Evolutionary conservation across 2,329 filamentous ascomycete genomes (phyloP), one percentile per base, ranked within the genome.

Genomic region (Colletotrichum euphorbiae): DNA sequence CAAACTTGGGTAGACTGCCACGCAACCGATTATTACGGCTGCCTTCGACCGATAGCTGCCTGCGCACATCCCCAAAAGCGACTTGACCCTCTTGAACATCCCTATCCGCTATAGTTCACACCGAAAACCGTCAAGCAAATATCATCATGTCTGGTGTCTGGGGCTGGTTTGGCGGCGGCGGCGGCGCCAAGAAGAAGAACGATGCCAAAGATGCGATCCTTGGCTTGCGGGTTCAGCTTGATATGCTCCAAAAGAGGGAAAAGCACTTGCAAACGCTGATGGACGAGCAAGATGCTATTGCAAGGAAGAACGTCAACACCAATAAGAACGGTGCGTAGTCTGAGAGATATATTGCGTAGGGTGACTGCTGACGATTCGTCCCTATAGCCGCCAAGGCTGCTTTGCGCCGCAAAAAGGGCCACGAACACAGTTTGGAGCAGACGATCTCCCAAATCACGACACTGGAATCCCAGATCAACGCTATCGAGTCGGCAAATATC

Each of bases 161-260:
- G 91, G 89, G 91, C 83, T 98, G 94, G 93, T 97, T 98, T 79
- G 94, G 95, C 81, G 93, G 93, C 76, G 89, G 88, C 73, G 88
- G 89, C 75, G 90, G 90, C 74, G 90, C 94, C 83, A 93, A 93
- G 86, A 90, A 91, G 83, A 97, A 97, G 84, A 70, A 71, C 15
- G 60, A 69, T 24, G 93, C 96, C 66, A 99, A 99, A 87, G 96
- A 97, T 84, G 96, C 96, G 73, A 99, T 99, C 76, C 85, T 99
- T 65, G 89, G 88, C 69, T 84, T 99, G 76, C 90, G 96, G 74
- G 88, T 91, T 76, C 95, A 98, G 83, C 87, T 98, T 50, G 95
- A 98, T 75, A 98, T 98, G 94, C 87, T 99, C 77, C 93, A 97
- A 83, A 99, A 99, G 87, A 88, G 95, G 69, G 94, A 98, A 85